A percentile compares a stretch with the other conserved stretches of the same genome.
Conservation (phyloP, 148 eudicot genomes). For the Salicornia ramosissima region DNA sequence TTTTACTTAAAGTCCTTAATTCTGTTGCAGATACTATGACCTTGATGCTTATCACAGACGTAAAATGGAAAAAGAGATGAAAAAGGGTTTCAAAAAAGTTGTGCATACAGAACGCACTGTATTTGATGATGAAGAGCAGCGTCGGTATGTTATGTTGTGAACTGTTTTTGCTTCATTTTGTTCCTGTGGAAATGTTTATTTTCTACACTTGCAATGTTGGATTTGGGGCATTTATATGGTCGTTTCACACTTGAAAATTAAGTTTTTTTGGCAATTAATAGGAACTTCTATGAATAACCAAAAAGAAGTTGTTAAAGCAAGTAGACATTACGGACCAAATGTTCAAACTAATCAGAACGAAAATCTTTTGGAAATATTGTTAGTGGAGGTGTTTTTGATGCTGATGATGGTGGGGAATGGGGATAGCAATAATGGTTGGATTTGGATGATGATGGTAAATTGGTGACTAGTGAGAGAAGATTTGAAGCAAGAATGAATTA, state of each 20-base stretch:
- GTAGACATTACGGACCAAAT: no score
- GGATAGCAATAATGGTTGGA: no score
- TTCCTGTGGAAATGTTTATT: background rate
- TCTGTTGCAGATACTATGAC: conserved; percentile 66
- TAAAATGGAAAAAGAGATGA: conserved; percentile 60
- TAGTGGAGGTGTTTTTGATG: no score
- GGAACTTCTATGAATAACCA: no score
- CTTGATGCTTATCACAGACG: conserved; percentile 75
- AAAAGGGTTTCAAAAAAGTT: conserved; percentile 53
- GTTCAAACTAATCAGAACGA: no score
- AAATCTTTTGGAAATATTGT: no score
- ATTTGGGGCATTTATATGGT: background rate
- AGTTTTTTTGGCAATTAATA: no score
- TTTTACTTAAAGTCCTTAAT: conserved; percentile 12
- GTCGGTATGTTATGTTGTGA: conserved; percentile 47
- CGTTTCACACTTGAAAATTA: background rate
- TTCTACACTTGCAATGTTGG: background rate
- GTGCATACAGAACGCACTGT: conserved; percentile 55
- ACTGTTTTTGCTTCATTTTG: background rate
- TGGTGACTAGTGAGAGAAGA: no score
- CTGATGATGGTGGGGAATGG: no score
- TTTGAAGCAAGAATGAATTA: no score
- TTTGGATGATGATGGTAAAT: no score
- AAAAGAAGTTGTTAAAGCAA: no score
- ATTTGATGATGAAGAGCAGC: conserved; percentile 89